Evolutionary conservation across 768 basidiomycete genomes (phyloP).

Genomic region (Serendipita sp.): DNA sequence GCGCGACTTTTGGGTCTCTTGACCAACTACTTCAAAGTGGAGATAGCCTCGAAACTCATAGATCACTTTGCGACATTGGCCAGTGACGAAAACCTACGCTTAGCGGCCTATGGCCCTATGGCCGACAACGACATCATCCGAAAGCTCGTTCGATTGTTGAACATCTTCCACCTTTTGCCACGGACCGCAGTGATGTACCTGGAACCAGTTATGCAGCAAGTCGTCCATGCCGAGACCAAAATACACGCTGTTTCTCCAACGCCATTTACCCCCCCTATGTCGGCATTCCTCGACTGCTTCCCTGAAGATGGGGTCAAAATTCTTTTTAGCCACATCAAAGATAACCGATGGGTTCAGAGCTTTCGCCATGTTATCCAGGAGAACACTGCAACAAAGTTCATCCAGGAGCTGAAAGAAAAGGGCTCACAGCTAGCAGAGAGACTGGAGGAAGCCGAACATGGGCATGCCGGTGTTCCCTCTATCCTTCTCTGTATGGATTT

Average conservation of each 20-base stretch:
- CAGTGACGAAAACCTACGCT: constrained; percentile 69
- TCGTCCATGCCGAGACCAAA: constrained; percentile 83
- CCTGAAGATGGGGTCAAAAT: constrained; percentile 72
- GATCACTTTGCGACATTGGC: constrained; percentile 92
- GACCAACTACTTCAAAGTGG: constrained; percentile 99
- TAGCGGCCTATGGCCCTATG: constrained; percentile 63
- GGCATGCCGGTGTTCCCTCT: constrained; percentile 29
- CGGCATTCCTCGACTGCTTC: constrained; percentile 83
- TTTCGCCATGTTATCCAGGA: constrained; percentile 70
- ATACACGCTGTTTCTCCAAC: constrained; percentile 81
- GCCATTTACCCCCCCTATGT: constrained; percentile 86
- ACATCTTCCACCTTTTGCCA: constrained; percentile 93
- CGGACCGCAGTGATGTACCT: constrained; percentile 87
- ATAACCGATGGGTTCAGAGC: constrained; percentile 68
- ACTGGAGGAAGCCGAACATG: not conserved
- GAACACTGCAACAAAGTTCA: constrained; percentile 50
- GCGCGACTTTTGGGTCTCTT: constrained; percentile 85
- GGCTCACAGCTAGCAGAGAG: constrained; percentile 23
- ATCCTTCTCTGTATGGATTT: constrained; percentile 69
- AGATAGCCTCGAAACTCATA: constrained; percentile 92
- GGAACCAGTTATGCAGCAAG: constrained; percentile 66
- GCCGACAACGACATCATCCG: constrained; percentile 82
- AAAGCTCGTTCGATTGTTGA: constrained; percentile 86
- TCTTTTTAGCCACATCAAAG: constrained; percentile 63
- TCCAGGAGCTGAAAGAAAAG: constrained; percentile 19